Conservation (phyloP, 208 protist genomes). For the Trypanosoma theileri region DNA sequence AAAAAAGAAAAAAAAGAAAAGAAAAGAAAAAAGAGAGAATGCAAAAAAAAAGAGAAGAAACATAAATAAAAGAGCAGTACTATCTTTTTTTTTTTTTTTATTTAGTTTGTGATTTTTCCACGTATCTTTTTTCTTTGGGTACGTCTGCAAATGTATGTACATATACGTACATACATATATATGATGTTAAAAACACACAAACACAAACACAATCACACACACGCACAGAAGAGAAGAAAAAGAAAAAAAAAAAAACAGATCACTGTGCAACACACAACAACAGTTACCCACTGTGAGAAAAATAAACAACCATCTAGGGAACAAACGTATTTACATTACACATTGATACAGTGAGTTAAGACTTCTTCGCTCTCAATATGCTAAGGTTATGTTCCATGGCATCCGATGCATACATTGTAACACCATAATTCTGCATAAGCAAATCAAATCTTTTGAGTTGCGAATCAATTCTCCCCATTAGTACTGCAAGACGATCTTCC, state of each 20-base stretch:
- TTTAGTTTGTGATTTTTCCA: no score
- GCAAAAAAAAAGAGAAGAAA: constrained; percentile 22
- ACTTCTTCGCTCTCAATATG: constrained; percentile 11
- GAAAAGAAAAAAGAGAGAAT: constrained; percentile 23
- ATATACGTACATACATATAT: constrained; percentile 11
- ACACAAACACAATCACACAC: constrained; percentile 14
- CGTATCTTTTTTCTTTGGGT: no score
- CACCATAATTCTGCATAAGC: constrained; percentile 42
- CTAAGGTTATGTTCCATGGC: constrained; percentile 20
- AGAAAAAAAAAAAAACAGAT: constrained; percentile 5
- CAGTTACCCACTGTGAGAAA: not conserved
- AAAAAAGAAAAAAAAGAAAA: constrained; percentile 16
- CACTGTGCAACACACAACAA: not conserved
- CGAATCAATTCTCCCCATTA: constrained; percentile 22
- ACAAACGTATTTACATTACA: constrained; percentile 9
- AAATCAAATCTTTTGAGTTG: constrained; percentile 48
- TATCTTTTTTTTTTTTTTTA: no score
- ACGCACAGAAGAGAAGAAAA: constrained; percentile 1
- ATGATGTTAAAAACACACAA: constrained; percentile 5
- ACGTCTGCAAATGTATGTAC: not conserved
- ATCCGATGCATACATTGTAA: constrained; percentile 43
- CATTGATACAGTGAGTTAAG: not conserved
- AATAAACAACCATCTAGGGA: not conserved
- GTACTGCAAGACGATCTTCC: constrained; percentile 31
- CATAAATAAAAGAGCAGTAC: not conserved